Evolutionary conservation across 495 filamentous ascomycete genomes (phyloP).

Genomic region (Terfezia boudieri): DNA sequence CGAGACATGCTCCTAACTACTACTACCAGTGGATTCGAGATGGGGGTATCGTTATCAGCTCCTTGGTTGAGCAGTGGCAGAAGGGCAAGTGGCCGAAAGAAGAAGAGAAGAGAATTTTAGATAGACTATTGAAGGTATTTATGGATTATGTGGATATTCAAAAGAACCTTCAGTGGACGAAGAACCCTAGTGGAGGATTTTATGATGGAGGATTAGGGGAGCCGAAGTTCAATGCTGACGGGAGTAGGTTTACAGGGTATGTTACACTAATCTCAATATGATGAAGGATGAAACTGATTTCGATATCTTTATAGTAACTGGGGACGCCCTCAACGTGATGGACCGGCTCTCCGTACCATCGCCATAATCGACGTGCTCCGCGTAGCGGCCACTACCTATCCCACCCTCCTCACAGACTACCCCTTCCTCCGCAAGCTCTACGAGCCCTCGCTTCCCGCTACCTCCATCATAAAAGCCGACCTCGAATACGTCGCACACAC

Average conservation of each 20-base stretch:
- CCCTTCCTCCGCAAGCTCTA: constrained; percentile 20
- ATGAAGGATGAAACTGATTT: constrained; percentile 1
- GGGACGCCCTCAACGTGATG: constrained; percentile 42
- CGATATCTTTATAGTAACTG: constrained; percentile 24
- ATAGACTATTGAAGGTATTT: constrained; percentile 22
- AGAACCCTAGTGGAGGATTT: constrained; percentile 33
- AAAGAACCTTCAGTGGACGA: constrained; percentile 29
- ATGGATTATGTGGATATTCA: constrained; percentile 33
- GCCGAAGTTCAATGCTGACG: constrained; percentile 36
- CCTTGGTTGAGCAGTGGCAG: constrained; percentile 30
- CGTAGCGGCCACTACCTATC: constrained; percentile 20
- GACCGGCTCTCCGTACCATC: constrained; percentile 30
- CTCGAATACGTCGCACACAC: constrained; percentile 26
- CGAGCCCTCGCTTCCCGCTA: constrained; percentile 14
- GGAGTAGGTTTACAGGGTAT: constrained; percentile 24
- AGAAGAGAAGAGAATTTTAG: constrained; percentile 6
- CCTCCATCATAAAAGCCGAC: constrained; percentile 32
- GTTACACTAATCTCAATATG: not conserved
- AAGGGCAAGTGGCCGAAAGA: not conserved
- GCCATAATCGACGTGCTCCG: constrained; percentile 26
- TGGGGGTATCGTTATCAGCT: constrained; percentile 32
- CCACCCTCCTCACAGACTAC: constrained; percentile 10
- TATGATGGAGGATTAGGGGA: constrained; percentile 32
- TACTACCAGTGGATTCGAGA: constrained; percentile 42
- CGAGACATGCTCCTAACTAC: constrained; percentile 30